Conservation (phyloP, 306 rosid species). For the Vachellia pachyceras region DNA sequence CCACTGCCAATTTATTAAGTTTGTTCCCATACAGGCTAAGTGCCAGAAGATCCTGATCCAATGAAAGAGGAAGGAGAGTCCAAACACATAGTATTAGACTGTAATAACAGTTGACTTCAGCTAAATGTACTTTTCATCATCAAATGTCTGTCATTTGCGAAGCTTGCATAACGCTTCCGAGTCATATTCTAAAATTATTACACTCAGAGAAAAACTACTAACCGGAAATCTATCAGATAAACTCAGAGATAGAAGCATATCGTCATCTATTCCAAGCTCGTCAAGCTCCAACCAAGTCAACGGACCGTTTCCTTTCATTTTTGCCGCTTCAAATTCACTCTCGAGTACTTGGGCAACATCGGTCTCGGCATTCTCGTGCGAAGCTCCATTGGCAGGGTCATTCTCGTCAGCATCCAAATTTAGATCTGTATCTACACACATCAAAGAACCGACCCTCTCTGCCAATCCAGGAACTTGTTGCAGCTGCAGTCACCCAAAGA, state of each 20-base stretch:
- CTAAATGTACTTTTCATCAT: not conserved
- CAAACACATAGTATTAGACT: slow-evolving; percentile 15
- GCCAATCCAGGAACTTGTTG: slow-evolving; percentile 83
- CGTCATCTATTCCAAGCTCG: slow-evolving; percentile 73
- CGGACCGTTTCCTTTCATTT: slow-evolving; percentile 51
- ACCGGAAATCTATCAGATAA: slow-evolving; percentile 76
- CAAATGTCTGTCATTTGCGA: not conserved
- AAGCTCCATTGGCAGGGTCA: slow-evolving; percentile 21
- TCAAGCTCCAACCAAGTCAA: slow-evolving; percentile 95
- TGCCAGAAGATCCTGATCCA: slow-evolving; percentile 72
- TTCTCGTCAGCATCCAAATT: slow-evolving; percentile 51
- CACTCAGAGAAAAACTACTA: not conserved
- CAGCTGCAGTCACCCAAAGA: slow-evolving; percentile 53
- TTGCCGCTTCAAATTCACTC: slow-evolving; percentile 56
- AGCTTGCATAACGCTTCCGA: not conserved
- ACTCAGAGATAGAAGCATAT: slow-evolving; percentile 60
- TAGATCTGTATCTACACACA: slow-evolving; percentile 73
- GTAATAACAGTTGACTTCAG: not conserved
- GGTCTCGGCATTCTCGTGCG: slow-evolving; percentile 35
- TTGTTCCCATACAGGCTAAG: slow-evolving; percentile 85
- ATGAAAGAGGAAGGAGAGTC: slow-evolving; percentile 5
- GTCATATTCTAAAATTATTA: not conserved
- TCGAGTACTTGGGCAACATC: slow-evolving; percentile 57
- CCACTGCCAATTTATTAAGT: slow-evolving; percentile 56
- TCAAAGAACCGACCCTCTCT: slow-evolving; percentile 87